These are phyloP conservation scores for Rhipidocladum racemiflorum DNA, from an alignment of 176 grass and related monocot genomes.

Conservation along the genomic window DNA sequence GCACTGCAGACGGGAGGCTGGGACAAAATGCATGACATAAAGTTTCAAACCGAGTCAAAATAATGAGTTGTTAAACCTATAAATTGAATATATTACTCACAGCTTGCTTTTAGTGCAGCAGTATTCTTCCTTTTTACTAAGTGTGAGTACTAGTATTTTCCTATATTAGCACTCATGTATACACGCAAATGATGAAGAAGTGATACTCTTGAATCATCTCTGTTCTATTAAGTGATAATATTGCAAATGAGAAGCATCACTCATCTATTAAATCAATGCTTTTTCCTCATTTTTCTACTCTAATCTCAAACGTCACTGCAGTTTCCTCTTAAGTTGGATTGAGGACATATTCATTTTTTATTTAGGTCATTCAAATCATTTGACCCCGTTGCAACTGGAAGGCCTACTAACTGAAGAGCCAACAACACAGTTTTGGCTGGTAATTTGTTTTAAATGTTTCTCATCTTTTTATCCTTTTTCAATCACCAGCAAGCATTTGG, in stretches of 20 bases:
- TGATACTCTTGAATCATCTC: not conserved
- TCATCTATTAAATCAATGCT: not conserved
- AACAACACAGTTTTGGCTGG: constrained; percentile 84
- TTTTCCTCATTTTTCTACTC: constrained; percentile 18
- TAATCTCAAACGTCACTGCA: not conserved
- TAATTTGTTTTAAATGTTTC: constrained; percentile 31
- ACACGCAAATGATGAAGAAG: not conserved
- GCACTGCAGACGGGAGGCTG: constrained; percentile 1
- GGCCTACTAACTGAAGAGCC: constrained; percentile 76
- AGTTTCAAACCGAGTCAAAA: not conserved
- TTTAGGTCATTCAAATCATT: constrained; percentile 68
- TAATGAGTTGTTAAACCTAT: not conserved
- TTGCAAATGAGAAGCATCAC: not conserved
- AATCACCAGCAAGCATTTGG: not conserved
- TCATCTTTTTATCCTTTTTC: constrained; percentile 20
- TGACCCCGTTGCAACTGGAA: constrained; percentile 92
- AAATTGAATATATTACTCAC: not conserved
- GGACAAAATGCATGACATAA: constrained; percentile 6
- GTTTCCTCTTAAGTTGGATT: constrained; percentile 18
- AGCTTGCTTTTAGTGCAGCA: constrained; percentile 9
- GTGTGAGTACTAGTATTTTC: not conserved
- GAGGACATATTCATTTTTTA: constrained; percentile 10
- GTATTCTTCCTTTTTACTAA: not conserved
- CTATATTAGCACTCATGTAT: not conserved
- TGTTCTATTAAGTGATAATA: constrained; percentile 9